Percentiles rank a stretch among this genome's conserved stretches.
phyloP scores from a whole-genome alignment of 345 rosid species.

The Rhodamnia argentea region DNA sequence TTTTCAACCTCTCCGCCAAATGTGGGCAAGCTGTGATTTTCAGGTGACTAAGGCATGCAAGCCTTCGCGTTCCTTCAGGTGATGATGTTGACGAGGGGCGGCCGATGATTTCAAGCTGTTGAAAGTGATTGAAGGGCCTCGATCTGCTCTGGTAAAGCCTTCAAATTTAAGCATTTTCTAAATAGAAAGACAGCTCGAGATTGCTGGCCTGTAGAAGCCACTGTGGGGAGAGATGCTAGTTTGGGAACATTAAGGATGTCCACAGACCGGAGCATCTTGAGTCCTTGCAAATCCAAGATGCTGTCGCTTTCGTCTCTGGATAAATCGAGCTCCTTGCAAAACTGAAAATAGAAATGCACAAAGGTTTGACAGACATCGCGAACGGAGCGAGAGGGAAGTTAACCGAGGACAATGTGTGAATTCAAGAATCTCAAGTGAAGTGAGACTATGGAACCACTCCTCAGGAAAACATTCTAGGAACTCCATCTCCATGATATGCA shows the following conservation, averaged over 20 bases:
- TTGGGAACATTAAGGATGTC: constrained; percentile 3
- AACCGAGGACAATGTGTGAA: too few species aligned
- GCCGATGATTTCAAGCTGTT: neutral
- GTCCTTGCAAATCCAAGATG: too few species aligned
- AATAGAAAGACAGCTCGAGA: constrained; percentile 5
- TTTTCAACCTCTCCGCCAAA: neutral
- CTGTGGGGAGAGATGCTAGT: constrained; percentile 9
- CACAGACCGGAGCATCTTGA: neutral
- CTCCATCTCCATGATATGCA: neutral
- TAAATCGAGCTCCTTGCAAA: too few species aligned
- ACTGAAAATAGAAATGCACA: too few species aligned
- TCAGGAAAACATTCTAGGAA: neutral
- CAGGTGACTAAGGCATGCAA: neutral
- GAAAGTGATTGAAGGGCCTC: neutral
- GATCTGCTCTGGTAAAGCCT: neutral
- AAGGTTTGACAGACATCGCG: too few species aligned
- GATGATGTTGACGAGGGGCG: neutral
- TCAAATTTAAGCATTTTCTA: constrained; percentile 6
- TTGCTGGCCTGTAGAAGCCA: neutral
- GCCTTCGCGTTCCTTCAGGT: neutral
- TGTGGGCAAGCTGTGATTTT: neutral
- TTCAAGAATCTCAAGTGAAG: too few species aligned
- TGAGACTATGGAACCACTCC: too few species aligned
- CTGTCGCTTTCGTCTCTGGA: too few species aligned
- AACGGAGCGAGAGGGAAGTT: too few species aligned